Percentiles rank a stretch among this genome's conserved stretches.
These are phyloP conservation scores for Ophiocordyceps camponoti-saundersi DNA, from an alignment of 2,329 filamentous ascomycete genomes.

Conservation along the genomic window DNA sequence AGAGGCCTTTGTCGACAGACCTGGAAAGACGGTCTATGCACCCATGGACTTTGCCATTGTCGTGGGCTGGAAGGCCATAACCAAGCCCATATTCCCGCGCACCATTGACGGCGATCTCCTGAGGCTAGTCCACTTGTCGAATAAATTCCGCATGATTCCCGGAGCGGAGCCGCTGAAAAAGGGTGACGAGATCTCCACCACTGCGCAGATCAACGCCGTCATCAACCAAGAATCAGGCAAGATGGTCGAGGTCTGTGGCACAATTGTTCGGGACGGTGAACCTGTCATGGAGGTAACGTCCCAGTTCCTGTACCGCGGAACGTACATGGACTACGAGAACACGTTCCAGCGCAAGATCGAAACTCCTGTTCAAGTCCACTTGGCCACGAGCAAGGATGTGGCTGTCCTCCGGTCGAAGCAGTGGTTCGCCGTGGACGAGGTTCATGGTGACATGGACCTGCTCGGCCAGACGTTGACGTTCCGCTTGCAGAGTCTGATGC, in stretches of 20 bases:
- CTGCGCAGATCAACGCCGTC: slow-evolving; percentile 90
- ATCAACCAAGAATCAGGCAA: slow-evolving; percentile 97
- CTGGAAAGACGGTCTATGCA: slow-evolving; percentile 82
- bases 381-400: slow-evolving; percentile 77
- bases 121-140: slow-evolving; percentile 91
- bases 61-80: slow-evolving; percentile 98
- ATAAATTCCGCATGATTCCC: slow-evolving; percentile 95
- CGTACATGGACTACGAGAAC: slow-evolving; percentile 88
- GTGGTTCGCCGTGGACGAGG: slow-evolving; percentile 77
- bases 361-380: slow-evolving; percentile 83
- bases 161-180: slow-evolving; percentile 91
- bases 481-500: slow-evolving; percentile 79
- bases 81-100: slow-evolving; percentile 95
- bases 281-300: slow-evolving; percentile 97
- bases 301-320: slow-evolving; percentile 90
- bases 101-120: slow-evolving; percentile 91
- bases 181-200: slow-evolving; percentile 82
- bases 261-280: slow-evolving; percentile 67
- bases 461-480: slow-evolving; percentile 89
- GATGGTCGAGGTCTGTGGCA: slow-evolving; percentile 99
- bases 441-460: slow-evolving; percentile 58
- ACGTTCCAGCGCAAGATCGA: slow-evolving; percentile 97
- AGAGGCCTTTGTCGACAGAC: slow-evolving; percentile 90
- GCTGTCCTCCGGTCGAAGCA: slow-evolving; percentile 91
- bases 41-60: slow-evolving; percentile 99